Evolutionary conservation across 1,284 basidiomycete species (phyloP), one percentile per base, ranked within the genome.

Genomic region (Tausonia pullulans): DNA sequence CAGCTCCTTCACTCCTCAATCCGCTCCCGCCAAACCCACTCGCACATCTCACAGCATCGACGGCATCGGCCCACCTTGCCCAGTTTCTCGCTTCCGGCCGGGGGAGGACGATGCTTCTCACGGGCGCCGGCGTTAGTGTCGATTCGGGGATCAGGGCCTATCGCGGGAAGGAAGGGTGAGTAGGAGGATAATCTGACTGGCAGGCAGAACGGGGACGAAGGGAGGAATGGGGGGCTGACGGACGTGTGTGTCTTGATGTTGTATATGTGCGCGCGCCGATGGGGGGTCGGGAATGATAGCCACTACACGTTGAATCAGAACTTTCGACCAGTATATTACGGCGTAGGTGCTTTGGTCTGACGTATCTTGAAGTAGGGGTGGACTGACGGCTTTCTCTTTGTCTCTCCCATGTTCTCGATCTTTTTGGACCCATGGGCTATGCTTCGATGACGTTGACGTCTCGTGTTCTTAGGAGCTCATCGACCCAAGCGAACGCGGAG

Each of bases 71-170:
- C 27, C 82, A 84, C 63, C 81, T 93, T 49, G 77, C 83, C 4
- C 72, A 78, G 2, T 93, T 93, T 70, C 75, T 95, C 10, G 74
- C 78, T 0, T 77, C 79, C 2, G 88, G 88, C 51, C 85, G 84
- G 74, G 84, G 76, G 1, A 74, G 74, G 65, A 79, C 84, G 44
- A 77, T 86, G 0, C 77, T 93, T 5, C 74, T 97, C 60, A 94
- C 90, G 0, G 92, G 92, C 0, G 92, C 92, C 0, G 92, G 93
- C 4, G 87, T 95, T 66, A 90, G 87, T 72, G 92, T 95, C 27
- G 92, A 96, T 73, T 89, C 86, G 16, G 92, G 92, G 43, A 93
- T 96, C 66, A 80, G 90, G 69, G 90, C 91, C 13, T 93, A 94
- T 75, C 79, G 90, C 68, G 90, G 89, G 3, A 81, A 82, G 67